Conservation (phyloP, 352 stramenopile species). For the Pseudoperonospora humuli region DNA sequence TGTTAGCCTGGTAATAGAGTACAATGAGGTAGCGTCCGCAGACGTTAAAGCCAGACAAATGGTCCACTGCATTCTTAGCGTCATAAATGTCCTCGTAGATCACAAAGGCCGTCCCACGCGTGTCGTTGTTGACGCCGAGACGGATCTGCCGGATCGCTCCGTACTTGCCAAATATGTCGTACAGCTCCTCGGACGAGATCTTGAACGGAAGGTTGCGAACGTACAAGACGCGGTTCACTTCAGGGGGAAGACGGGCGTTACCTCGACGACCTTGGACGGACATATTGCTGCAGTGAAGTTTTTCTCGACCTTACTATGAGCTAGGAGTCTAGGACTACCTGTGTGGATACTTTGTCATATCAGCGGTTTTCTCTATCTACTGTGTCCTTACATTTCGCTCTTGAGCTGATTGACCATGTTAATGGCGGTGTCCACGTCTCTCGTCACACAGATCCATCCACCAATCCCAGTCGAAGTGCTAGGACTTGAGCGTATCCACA, state of each 20-base stretch:
- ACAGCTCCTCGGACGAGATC: slow-evolving; percentile 97
- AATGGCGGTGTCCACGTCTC: too few species aligned
- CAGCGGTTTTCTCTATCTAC: too few species aligned
- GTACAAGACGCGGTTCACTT: slow-evolving; percentile 97
- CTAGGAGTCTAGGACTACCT: too few species aligned
- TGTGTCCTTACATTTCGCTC: too few species aligned
- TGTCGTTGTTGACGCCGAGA: slow-evolving; percentile 92
- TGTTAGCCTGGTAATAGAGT: slow-evolving; percentile 97
- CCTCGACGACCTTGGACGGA: neutral
- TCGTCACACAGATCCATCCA: too few species aligned
- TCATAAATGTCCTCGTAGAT: slow-evolving; percentile 99
- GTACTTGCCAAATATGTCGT: slow-evolving; percentile 99
- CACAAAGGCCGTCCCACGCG: slow-evolving; percentile 96
- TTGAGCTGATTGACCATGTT: too few species aligned
- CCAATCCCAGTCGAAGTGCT: too few species aligned
- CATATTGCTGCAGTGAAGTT: neutral
- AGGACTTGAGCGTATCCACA: too few species aligned
- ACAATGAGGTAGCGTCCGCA: slow-evolving; percentile 97
- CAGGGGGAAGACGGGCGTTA: slow-evolving; percentile 86
- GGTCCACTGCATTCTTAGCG: slow-evolving; percentile 97
- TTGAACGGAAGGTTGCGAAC: slow-evolving; percentile 99
- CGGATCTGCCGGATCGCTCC: slow-evolving; percentile 97
- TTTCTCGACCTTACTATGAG: neutral
- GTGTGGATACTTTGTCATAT: too few species aligned
- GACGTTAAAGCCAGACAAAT: slow-evolving; percentile 99